Base-by-base conservation (phyloP, 1,139 yeast species). In the Saccharomyces hybrid region DNA sequence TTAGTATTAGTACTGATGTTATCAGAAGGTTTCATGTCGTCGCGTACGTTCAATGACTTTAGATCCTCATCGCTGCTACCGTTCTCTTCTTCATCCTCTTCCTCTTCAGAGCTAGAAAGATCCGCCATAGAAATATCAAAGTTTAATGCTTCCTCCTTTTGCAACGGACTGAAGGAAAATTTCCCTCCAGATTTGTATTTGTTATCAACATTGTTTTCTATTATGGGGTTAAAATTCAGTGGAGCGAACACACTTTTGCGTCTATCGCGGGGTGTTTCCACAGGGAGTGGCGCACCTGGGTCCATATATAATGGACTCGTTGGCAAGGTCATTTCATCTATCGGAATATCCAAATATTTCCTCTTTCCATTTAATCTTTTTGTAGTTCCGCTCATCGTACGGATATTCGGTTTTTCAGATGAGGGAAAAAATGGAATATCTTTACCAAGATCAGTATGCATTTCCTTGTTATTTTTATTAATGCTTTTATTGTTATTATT, bases 141-240 rank as follows among this genome's bases (percentile, higher is more conserved):
- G 49, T 66, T 62, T 28, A 66, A 48, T 4, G 71, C 61, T 49
- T 65, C 71, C 16, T 68, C 71, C 28, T 58, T 64, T 47, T 62
- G 63, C 13, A 58, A 54, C 6, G 69, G 67, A 32, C 66, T 65
- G 11, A 68, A 55, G 2, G 83, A 88, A 64, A 85, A 89, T 63
- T 88, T 85, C 2, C 96, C 96, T 5, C 96, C 96, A 61, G 80
- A 80, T 6, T 88, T 85, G 62, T 89, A 89, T 64, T 89, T 89
- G 54, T 87, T 83, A 66, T 89, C 96, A 28, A 89, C 84, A 57
- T 81, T 83, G 51, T 82, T 80, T 57, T 83, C 83, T 52, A 88
- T 88, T 38, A 84, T 79, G 0, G 96, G 95, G 62, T 88, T 87
- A 70, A 89, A 89, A 47, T 79, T 77, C 38, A 89, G 74, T 0